Evolutionary conservation across 495 filamentous ascomycete genomes (phyloP), one percentile per base, ranked within the genome.

Genomic region (Hypoxylon lenormandii): DNA sequence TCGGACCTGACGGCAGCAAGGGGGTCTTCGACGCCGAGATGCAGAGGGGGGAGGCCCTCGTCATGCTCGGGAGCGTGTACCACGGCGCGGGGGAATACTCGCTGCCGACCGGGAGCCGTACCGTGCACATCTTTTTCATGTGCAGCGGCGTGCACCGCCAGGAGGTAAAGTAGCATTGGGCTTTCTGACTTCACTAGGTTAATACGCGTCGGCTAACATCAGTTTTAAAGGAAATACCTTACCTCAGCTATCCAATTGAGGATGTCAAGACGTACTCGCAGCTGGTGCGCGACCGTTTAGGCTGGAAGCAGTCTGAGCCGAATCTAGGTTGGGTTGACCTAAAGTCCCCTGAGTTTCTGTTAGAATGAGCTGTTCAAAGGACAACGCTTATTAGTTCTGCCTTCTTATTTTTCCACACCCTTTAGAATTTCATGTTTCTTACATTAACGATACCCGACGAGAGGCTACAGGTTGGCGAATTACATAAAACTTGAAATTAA

Each of bases 261-360:
- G 69, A 70, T 6, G 72, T 77, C 7, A 74, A 69, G 60, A 66
- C 60, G 10, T 72, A 67, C 65, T 54, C 68, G 37, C 56, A 59
- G 46, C 18, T 68, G 33, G 69, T 78, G 37, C 77, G 73, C 54
- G 60, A 71, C 30, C 58, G 72, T 19, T 42, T 74, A 15, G 76
- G 77, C 2, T 78, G 71, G 64, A 72, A 70, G 33, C 65, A 74
- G 42, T 72, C 66, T 22, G 70, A 74, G 21, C 77, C 77, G 19
- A 76, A 74, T 33, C 55, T 77, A 53, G 77, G 77, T 1, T 76
- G 75, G 74, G 73, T 80, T n/a, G 76, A 77, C 15, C 55, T 76
- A 61, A 71, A 75, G 37, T 67, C 69, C 28, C 77, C 77, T 0
- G 66, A 73, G 42, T 58, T 53, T 15, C 16, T 72, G 11, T 50